Evolutionary conservation across 2,329 filamentous ascomycete species (phyloP).

Genomic region (Beauveria sp.): DNA sequence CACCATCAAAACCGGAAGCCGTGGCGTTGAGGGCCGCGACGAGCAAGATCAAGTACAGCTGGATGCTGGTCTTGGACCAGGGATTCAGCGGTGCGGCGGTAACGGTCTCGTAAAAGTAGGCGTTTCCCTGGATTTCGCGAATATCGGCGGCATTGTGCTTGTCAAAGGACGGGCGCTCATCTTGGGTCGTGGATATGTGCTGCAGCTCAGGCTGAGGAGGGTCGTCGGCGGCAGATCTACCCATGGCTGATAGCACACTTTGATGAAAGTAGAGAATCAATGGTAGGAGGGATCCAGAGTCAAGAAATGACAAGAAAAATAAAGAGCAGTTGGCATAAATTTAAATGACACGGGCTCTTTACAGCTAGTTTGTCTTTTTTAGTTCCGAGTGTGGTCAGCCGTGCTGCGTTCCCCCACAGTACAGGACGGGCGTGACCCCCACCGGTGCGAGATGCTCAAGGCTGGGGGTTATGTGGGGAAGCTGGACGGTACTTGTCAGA

Average conservation of each 20-base stretch:
- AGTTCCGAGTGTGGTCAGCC: too few relatives aligned
- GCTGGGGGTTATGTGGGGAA: too few relatives aligned
- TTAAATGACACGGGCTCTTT: too few relatives aligned
- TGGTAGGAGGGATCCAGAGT: too few relatives aligned
- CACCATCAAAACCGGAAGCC: conserved; percentile 31
- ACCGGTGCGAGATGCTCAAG: too few relatives aligned
- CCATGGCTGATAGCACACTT: not conserved
- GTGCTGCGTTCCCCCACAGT: too few relatives aligned
- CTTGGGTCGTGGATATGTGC: not conserved
- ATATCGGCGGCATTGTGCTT: conserved; percentile 17
- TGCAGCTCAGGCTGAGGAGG: not conserved
- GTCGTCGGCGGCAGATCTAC: not conserved
- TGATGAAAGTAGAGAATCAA: too few relatives aligned
- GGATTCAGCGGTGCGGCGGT: conserved; percentile 23
- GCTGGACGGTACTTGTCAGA: too few relatives aligned
- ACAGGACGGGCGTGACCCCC: too few relatives aligned
- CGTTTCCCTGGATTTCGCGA: conserved; percentile 22
- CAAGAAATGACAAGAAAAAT: too few relatives aligned
- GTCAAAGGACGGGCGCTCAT: conserved; percentile 7
- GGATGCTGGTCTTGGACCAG: conserved; percentile 26
- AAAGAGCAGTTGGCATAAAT: too few relatives aligned
- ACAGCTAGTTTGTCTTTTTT: too few relatives aligned
- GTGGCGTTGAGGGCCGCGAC: conserved; percentile 30
- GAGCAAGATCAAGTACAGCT: conserved; percentile 29
- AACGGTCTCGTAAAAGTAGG: conserved; percentile 21